These are phyloP conservation scores for Pichia sp. DNA, from an alignment of 1,139 yeast genomes.

Conservation along the genomic window DNA sequence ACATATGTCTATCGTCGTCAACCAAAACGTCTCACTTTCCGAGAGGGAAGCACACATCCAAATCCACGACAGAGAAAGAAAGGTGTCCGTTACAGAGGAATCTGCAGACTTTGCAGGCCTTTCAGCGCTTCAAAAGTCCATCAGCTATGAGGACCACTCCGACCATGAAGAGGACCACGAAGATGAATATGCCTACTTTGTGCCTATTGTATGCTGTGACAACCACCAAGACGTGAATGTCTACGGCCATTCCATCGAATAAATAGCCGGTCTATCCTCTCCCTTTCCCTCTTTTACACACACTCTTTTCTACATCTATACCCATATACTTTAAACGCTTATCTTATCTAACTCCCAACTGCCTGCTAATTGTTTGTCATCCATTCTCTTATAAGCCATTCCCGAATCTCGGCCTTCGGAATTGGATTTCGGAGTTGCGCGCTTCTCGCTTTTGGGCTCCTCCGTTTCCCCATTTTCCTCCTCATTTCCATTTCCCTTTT, in stretches of 20 bases:
- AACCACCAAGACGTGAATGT: constrained; percentile 9
- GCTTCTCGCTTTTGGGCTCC: too few species aligned
- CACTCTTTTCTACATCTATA: too few species aligned
- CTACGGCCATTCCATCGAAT: too few species aligned
- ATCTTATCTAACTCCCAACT: too few species aligned
- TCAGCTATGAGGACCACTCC: constrained; percentile 6
- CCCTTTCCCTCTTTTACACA: too few species aligned
- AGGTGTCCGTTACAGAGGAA: constrained; percentile 6
- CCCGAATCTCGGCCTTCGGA: too few species aligned
- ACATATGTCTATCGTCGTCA: constrained; percentile 10
- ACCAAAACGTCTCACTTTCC: constrained; percentile 9
- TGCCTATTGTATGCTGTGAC: constrained; percentile 10
- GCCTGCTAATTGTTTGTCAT: too few species aligned
- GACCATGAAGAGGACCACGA: constrained; percentile 1
- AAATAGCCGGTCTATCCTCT: too few species aligned
- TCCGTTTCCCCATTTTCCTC: neutral
- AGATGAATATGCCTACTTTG: constrained; percentile 3
- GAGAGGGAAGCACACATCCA: constrained; percentile 8
- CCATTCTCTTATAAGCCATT: too few species aligned
- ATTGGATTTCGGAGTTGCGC: too few species aligned
- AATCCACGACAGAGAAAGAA: constrained; percentile 10
- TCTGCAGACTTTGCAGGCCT: constrained; percentile 4
- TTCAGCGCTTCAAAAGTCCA: constrained; percentile 4
- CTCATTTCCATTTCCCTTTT: neutral
- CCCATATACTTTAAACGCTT: too few species aligned